These are phyloP conservation scores for Ilyonectria sp. DNA, from an alignment of 2,329 filamentous ascomycete species.

Conservation along the genomic window DNA sequence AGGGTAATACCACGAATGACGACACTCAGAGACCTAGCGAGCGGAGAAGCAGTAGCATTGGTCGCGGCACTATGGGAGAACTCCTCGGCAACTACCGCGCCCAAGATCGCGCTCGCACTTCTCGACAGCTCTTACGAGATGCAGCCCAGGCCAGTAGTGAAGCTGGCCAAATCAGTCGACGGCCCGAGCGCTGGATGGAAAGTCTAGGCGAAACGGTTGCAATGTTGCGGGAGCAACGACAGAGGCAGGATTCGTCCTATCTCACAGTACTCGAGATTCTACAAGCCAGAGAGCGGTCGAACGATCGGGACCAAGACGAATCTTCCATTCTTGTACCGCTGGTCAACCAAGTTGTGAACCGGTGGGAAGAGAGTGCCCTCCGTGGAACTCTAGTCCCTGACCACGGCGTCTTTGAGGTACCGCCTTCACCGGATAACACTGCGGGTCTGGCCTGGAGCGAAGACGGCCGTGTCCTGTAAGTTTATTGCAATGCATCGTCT, in stretches of 20 bases:
- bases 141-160: constrained; percentile 40
- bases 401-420: constrained; percentile 59
- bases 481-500: neutral
- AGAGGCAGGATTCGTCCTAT: constrained; percentile 55
- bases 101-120: constrained; percentile 52
- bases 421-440: constrained; percentile 69
- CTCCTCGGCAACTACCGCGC: constrained; percentile 56
- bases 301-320: constrained; percentile 54
- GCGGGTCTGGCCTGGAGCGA: constrained; percentile 75
- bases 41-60: constrained; percentile 55
- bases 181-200: constrained; percentile 53
- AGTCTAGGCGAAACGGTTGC: constrained; percentile 55
- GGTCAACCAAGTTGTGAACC: constrained; percentile 55
- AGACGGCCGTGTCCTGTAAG: constrained; percentile 73
- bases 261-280: constrained; percentile 57
- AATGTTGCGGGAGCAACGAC: constrained; percentile 54
- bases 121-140: constrained; percentile 53
- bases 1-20: constrained; percentile 36
- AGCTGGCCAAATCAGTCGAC: constrained; percentile 32
- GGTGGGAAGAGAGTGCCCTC: constrained; percentile 57
- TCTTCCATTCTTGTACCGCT: constrained; percentile 55
- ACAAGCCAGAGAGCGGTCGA: constrained; percentile 52
- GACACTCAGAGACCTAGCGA: constrained; percentile 51
- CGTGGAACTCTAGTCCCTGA: constrained; percentile 53
- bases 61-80: constrained; percentile 56